phyloP scores from a whole-genome alignment of 2,329 filamentous ascomycete species.

The Cladophialophora carrionii region DNA sequence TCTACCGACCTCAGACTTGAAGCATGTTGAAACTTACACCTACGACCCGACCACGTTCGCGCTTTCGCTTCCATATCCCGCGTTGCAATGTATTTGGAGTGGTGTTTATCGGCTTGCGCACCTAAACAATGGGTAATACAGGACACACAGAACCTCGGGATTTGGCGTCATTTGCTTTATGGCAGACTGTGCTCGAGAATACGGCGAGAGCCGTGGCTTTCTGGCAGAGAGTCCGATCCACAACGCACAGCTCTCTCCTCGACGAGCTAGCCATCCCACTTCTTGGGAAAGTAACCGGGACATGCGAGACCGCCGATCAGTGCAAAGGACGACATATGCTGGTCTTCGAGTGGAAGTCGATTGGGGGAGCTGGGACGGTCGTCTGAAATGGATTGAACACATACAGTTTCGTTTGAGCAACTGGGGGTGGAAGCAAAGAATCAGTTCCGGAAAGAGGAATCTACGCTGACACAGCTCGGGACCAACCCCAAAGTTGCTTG shows the following conservation, averaged over 20 bases:
- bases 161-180: neutral
- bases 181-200: neutral
- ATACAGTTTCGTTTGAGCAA: neutral
- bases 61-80: neutral
- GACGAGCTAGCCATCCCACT: neutral
- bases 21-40: neutral
- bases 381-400: neutral
- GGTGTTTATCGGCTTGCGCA: slow-evolving; percentile 6
- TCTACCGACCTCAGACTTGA: neutral
- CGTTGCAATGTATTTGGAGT: slow-evolving; percentile 17
- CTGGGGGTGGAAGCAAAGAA: neutral
- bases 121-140: slow-evolving; percentile 15
- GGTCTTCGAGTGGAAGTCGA: neutral
- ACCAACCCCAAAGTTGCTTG: neutral
- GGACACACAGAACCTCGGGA: slow-evolving; percentile 18
- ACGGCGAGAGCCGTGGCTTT: neutral
- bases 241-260: neutral
- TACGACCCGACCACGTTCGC: neutral
- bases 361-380: neutral
- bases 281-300: neutral
- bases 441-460: neutral
- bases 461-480: neutral
- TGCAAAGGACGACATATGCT: neutral
- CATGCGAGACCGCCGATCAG: neutral
- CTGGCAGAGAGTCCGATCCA: neutral